Evolutionary conservation across 306 rosid species (phyloP), one percentile per base, ranked within the genome.

Genomic region (Vigna trinervia): DNA sequence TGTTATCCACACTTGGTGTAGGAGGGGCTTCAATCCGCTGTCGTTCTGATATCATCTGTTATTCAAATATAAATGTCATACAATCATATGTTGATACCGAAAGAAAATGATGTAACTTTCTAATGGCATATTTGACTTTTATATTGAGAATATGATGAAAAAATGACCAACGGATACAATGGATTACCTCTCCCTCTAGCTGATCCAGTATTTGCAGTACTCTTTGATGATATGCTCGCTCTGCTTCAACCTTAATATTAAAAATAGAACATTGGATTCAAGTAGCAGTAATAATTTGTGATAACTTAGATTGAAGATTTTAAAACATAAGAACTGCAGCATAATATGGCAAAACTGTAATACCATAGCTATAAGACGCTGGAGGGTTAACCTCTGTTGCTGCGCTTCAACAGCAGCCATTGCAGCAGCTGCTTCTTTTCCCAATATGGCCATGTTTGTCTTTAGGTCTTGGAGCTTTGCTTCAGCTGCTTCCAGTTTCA

Each of bases 331-430:
- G 34, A 17, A 53, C 47, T 61, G 71, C 26, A 76, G 26, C 69
- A 47, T 46, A 67, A 67, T 48, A 62, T 68, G 65, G 34, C 53
- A 14, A 79, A 81, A 60, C 78, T 57, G 66, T 46, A 79, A 36
- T 82, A 95, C 98, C 98, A 90, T 92, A 60, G 97, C 87, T 83
- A 92, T 90, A 75, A 95, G 91, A 81, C 98, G 93, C 81, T 92
- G 98, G 81, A 95, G 97, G 67, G 97, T 95, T 80, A 95, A 71
- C 81, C 98, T 90, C 87, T 95, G 98, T 72, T 95, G 98, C 79
- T 92, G 98, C 53, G 96, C 96, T 88, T 95, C 98, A 63, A 95
- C 97, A 83, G 98, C 98, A 48, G 97, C 87, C 98, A 95, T 89
- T 81, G 98, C 96, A 54, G 98, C 93, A 76, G 92, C 88, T 17